These are phyloP conservation scores for Xerophyta viscosa DNA, from an alignment of 106 monocot species.

Conservation along the genomic window DNA sequence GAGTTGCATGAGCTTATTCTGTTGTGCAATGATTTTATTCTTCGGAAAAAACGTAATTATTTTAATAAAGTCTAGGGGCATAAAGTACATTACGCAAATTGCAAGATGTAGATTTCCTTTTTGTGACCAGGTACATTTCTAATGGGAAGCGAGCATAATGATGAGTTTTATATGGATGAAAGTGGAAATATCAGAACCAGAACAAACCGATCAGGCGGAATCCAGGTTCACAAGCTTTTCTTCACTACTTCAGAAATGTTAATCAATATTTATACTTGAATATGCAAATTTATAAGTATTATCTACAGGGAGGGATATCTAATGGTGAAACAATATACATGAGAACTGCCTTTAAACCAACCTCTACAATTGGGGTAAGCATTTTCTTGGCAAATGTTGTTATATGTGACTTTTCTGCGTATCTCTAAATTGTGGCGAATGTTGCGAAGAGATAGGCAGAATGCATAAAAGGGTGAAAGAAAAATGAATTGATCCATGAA, in stretches of 20 bases:
- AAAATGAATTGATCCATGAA: too few relatives aligned
- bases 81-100: too few relatives aligned
- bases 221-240: conserved; percentile 49
- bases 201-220: conserved; percentile 94
- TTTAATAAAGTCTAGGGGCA: too few relatives aligned
- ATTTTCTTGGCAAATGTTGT: not conserved
- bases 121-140: conserved; percentile 84
- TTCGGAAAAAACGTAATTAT: too few relatives aligned
- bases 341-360: conserved; percentile 91
- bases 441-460: too few relatives aligned
- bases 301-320: conserved; percentile 88
- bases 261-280: not conserved
- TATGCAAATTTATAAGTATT: too few relatives aligned
- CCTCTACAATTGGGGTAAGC: conserved; percentile 86
- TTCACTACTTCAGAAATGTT: not conserved
- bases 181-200: conserved; percentile 73
- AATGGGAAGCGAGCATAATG: conserved; percentile 97
- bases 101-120: too few relatives aligned
- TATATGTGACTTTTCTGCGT: not conserved
- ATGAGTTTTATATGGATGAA: conserved; percentile 87
- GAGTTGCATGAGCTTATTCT: too few relatives aligned
- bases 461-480: too few relatives aligned
- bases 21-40: too few relatives aligned
- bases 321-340: conserved; percentile 94
- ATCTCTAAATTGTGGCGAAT: too few relatives aligned